Evolutionary conservation across 2,329 filamentous ascomycete species (phyloP).

Genomic region (Epichloe sibirici): DNA sequence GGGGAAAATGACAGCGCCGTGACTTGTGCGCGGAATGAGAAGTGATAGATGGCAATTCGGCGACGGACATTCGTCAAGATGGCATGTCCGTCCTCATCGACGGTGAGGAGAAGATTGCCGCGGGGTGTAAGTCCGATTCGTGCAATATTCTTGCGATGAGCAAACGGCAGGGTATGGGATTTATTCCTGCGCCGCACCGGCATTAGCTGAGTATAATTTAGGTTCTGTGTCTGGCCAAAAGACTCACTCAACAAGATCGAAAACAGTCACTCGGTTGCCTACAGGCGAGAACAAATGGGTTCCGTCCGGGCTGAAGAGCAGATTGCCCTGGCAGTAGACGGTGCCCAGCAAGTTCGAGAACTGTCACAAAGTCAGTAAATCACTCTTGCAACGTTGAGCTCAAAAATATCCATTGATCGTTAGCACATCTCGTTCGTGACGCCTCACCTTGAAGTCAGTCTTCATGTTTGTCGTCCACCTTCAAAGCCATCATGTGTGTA

Average conservation of each 20-base stretch:
- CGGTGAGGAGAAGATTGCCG: slow-evolving; percentile 81
- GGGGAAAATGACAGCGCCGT: slow-evolving; percentile 83
- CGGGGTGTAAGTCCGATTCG: slow-evolving; percentile 78
- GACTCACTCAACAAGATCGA: slow-evolving; percentile 84
- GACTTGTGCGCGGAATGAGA: slow-evolving; percentile 79
- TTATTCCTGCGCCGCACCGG: slow-evolving; percentile 50
- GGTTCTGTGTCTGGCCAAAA: not conserved
- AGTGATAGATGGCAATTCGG: slow-evolving; percentile 80
- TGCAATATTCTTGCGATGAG: slow-evolving; percentile 87
- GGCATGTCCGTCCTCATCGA: slow-evolving; percentile 89
- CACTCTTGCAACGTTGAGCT: not conserved
- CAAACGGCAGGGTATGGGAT: slow-evolving; percentile 75
- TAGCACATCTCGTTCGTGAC: not conserved
- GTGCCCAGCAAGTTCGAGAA: slow-evolving; percentile 98
- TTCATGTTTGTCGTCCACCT: slow-evolving; percentile 58
- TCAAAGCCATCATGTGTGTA: slow-evolving; percentile 15
- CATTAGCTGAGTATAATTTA: not conserved
- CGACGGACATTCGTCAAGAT: slow-evolving; percentile 86
- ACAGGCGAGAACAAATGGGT: slow-evolving; percentile 92
- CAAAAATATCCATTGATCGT: not conserved
- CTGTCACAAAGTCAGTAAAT: slow-evolving; percentile 33
- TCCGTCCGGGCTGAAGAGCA: slow-evolving; percentile 93
- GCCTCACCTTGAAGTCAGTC: slow-evolving; percentile 87
- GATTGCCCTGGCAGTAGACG: slow-evolving; percentile 95
- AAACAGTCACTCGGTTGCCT: slow-evolving; percentile 89